These are phyloP conservation scores for Emericellopsis terricola DNA, from an alignment of 495 filamentous ascomycete genomes.

Conservation along the genomic window DNA sequence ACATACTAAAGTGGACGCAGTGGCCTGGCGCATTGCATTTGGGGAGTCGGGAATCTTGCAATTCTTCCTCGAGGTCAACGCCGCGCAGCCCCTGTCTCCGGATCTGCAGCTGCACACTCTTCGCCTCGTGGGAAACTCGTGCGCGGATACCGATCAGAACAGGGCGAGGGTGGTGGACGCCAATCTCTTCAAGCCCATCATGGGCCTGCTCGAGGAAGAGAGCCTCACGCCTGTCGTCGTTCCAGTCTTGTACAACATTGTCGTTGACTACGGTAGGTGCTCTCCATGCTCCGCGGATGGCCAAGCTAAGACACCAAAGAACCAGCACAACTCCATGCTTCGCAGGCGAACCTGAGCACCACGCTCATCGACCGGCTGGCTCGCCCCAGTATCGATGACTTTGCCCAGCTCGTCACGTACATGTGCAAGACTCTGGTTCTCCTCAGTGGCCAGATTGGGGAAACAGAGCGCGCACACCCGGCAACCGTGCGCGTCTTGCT, in stretches of 20 bases:
- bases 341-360: slow-evolving; percentile 19
- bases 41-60: slow-evolving; percentile 50
- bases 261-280: slow-evolving; percentile 50
- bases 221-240: slow-evolving; percentile 36
- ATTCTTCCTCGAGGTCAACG: slow-evolving; percentile 42
- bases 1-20: slow-evolving; percentile 12
- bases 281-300: not conserved
- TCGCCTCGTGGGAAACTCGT: slow-evolving; percentile 61
- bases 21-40: slow-evolving; percentile 41
- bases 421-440: slow-evolving; percentile 30
- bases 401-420: slow-evolving; percentile 14
- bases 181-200: slow-evolving; percentile 35
- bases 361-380: slow-evolving; percentile 20
- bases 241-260: slow-evolving; percentile 56
- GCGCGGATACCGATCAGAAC: slow-evolving; percentile 68
- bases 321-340: slow-evolving; percentile 34
- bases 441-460: slow-evolving; percentile 24
- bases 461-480: slow-evolving; percentile 15
- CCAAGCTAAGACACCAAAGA: slow-evolving; percentile 17
- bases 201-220: slow-evolving; percentile 28
- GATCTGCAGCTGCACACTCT: slow-evolving; percentile 34
- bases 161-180: slow-evolving; percentile 43
- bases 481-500: slow-evolving; percentile 17
- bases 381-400: slow-evolving; percentile 12
- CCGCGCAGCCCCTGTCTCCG: slow-evolving; percentile 14